Evolutionary conservation across 2,329 filamentous ascomycete genomes (phyloP).

Genomic region (Teratosphaeria nubilosa): DNA sequence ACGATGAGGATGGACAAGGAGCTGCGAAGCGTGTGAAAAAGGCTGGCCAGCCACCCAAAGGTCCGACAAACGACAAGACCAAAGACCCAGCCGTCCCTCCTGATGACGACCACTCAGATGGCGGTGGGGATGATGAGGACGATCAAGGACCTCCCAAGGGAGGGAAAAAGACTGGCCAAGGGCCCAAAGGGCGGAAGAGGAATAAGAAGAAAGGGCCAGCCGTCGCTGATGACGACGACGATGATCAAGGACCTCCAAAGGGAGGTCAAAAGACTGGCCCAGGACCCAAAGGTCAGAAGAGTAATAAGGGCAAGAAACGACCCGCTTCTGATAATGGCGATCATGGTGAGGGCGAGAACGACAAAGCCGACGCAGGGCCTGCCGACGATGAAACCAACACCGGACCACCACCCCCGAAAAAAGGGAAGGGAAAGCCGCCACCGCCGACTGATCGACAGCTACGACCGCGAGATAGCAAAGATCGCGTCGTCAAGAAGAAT

Average conservation of each 20-base stretch:
- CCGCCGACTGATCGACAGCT: neutral
- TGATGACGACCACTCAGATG: too few relatives aligned
- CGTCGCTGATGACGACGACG: neutral
- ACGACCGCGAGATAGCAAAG: neutral
- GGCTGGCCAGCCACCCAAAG: too few relatives aligned
- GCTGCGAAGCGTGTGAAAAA: too few relatives aligned
- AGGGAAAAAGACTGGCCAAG: too few relatives aligned
- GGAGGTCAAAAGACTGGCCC: neutral
- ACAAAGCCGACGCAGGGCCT: neutral
- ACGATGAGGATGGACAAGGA: neutral
- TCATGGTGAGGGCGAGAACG: neutral
- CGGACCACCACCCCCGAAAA: too few relatives aligned
- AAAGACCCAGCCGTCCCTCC: too few relatives aligned
- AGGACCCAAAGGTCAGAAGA: neutral
- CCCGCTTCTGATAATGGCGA: neutral
- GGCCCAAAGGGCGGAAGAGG: too few relatives aligned
- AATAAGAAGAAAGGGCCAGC: neutral
- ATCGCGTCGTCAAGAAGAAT: too few relatives aligned
- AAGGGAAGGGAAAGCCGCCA: neutral
- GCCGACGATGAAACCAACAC: neutral
- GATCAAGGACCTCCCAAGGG: too few relatives aligned
- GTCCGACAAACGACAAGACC: too few relatives aligned
- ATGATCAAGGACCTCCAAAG: neutral
- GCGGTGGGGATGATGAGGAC: too few relatives aligned
- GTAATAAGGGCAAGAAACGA: neutral